A percentile compares a stretch with the other conserved stretches of the same genome.
phyloP scores from a whole-genome alignment of 371 early-diverging fungal species.

The Rhizopus arrhizus region DNA sequence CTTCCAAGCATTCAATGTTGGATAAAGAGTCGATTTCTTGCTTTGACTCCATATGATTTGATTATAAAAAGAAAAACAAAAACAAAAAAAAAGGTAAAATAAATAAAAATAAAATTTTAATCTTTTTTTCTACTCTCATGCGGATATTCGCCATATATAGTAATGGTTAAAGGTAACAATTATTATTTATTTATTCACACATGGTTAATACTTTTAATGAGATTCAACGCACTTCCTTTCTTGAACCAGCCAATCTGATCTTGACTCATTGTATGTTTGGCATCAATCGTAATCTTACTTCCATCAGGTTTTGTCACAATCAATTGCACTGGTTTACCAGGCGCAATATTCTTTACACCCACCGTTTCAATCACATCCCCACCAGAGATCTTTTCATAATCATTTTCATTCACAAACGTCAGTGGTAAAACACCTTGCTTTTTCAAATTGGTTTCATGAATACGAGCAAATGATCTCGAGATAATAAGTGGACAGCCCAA shows the following conservation, averaged over 20 bases:
- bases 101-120: too few species aligned
- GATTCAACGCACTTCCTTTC: slow-evolving; percentile 88
- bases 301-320: slow-evolving; percentile 61
- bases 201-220: slow-evolving; percentile 38
- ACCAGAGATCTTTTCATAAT: slow-evolving; percentile 80
- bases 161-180: neutral
- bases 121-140: neutral
- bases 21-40: neutral
- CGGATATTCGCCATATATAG: neutral
- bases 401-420: slow-evolving; percentile 80
- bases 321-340: slow-evolving; percentile 63
- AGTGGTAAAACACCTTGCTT: slow-evolving; percentile 97
- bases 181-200: neutral
- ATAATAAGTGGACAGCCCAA: slow-evolving; percentile 89
- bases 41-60: neutral
- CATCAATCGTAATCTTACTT: slow-evolving; percentile 55
- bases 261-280: slow-evolving; percentile 89
- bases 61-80: neutral
- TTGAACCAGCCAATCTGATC: slow-evolving; percentile 95
- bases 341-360: slow-evolving; percentile 71
- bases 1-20: slow-evolving; percentile 35
- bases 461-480: slow-evolving; percentile 93
- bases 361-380: slow-evolving; percentile 80
- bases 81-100: neutral
- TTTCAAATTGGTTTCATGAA: slow-evolving; percentile 98